Conservation (phyloP, 805 yeast species). For the Ogataea degrootiae region DNA sequence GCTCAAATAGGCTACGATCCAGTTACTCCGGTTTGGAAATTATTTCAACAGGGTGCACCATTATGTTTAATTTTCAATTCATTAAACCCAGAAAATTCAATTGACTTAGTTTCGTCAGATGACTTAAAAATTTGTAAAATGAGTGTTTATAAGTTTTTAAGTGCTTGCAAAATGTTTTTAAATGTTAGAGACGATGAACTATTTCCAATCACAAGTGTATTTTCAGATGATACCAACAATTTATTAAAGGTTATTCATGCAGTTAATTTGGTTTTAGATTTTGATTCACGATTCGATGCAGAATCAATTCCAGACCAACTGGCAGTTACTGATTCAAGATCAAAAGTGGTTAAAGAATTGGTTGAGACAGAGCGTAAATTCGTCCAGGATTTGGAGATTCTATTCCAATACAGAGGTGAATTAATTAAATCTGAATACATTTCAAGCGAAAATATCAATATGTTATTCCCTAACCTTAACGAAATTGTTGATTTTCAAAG, state of each 20-base stretch:
- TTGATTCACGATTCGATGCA: conserved; percentile 36
- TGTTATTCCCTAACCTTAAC: conserved; percentile 77
- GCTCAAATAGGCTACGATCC: conserved; percentile 80
- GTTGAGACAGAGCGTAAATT: conserved; percentile 89
- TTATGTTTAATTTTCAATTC: conserved; percentile 79
- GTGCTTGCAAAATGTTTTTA: conserved; percentile 76
- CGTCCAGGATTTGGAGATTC: conserved; percentile 82
- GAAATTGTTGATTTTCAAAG: conserved; percentile 90
- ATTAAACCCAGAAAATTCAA: conserved; percentile 45
- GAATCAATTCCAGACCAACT: conserved; percentile 22
- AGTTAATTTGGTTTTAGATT: conserved; percentile 57
- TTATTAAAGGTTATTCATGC: conserved; percentile 70
- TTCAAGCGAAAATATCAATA: conserved; percentile 73
- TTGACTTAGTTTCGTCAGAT: conserved; percentile 64
- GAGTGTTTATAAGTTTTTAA: conserved; percentile 82
- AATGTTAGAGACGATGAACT: conserved; percentile 73
- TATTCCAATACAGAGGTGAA: conserved; percentile 64
- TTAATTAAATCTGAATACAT: conserved; percentile 61
- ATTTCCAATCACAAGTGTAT: conserved; percentile 87
- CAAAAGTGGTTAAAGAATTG: conserved; percentile 78
- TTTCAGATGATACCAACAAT: conserved; percentile 75
- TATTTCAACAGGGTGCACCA: conserved; percentile 91
- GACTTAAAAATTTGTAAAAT: conserved; percentile 83
- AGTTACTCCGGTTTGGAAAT: conserved; percentile 82
- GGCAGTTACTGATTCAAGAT: conserved; percentile 48